A percentile compares a stretch with the other conserved stretches of the same genome.
These are phyloP conservation scores for Hortiboletus rubellus DNA, from an alignment of 1,284 basidiomycete species.

Conservation along the genomic window DNA sequence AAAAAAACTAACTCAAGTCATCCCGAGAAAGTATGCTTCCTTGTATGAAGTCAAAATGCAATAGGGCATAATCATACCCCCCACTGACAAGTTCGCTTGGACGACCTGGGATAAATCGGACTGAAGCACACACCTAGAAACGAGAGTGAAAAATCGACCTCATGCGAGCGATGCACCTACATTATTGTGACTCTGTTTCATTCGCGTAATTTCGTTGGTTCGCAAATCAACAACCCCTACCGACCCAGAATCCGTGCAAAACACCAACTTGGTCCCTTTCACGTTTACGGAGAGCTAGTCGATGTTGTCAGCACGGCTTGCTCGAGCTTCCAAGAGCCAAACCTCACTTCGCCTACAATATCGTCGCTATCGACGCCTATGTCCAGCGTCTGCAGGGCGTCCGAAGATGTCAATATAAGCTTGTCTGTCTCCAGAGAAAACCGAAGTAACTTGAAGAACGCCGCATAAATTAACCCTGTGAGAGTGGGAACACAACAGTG, in stretches of 20 bases:
- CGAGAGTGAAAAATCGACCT: slow-evolving; percentile 6
- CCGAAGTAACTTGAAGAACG: slow-evolving; percentile 34
- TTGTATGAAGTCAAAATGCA: slow-evolving; percentile 66
- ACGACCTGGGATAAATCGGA: slow-evolving; percentile 67
- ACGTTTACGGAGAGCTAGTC: slow-evolving; percentile 61
- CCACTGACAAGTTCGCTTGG: slow-evolving; percentile 71
- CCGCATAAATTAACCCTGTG: slow-evolving; percentile 15
- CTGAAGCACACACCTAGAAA: slow-evolving; percentile 63
- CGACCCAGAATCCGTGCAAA: slow-evolving; percentile 64
- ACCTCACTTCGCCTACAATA: slow-evolving; percentile 64
- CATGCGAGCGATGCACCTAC: slow-evolving; percentile 41
- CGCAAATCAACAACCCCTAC: slow-evolving; percentile 65
- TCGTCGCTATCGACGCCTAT: slow-evolving; percentile 57
- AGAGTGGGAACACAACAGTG: not conserved
- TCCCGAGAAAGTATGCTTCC: slow-evolving; percentile 57
- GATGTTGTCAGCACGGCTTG: slow-evolving; percentile 33
- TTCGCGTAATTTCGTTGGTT: slow-evolving; percentile 46
- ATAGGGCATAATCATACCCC: slow-evolving; percentile 67
- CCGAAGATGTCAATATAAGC: slow-evolving; percentile 48
- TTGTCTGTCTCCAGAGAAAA: slow-evolving; percentile 48
- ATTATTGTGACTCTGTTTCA: slow-evolving; percentile 63
- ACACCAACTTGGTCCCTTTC: slow-evolving; percentile 59
- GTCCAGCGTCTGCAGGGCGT: slow-evolving; percentile 46
- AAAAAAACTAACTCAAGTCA: slow-evolving; percentile 52
- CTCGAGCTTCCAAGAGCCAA: not conserved